Conservation (phyloP, 148 eudicot genomes). For the Amaranthus hypochondriacus region DNA sequence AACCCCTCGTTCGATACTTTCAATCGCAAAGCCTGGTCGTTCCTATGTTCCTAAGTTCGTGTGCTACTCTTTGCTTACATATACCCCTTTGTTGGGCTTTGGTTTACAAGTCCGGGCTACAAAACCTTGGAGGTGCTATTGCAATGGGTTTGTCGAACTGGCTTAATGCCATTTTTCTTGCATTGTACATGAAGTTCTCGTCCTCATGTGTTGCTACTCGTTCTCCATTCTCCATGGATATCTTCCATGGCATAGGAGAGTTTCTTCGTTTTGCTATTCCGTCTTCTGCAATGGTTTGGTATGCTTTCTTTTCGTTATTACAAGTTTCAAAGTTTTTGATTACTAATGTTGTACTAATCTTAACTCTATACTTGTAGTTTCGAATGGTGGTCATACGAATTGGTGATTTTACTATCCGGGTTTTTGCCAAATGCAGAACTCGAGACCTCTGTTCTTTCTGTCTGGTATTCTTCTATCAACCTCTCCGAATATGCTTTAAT, state of each 20-base stretch:
- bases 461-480: conserved; percentile 33
- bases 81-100: conserved; percentile 67
- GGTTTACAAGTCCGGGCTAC: conserved; percentile 54
- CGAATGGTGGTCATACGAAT: conserved; percentile 79
- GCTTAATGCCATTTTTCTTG: conserved; percentile 48
- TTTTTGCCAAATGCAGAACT: conserved; percentile 67
- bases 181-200: conserved; percentile 53
- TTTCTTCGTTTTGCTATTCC: conserved; percentile 74
- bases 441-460: conserved; percentile 68
- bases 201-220: conserved; percentile 52
- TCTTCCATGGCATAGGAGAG: conserved; percentile 49
- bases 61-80: conserved; percentile 41
- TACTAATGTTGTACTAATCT: too few relatives aligned
- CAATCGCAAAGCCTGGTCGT: conserved; percentile 62
- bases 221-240: conserved; percentile 54
- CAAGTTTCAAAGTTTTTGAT: background rate
- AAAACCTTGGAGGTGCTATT: conserved; percentile 58
- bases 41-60: conserved; percentile 60
- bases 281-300: conserved; percentile 82
- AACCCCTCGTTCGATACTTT: conserved; percentile 64
- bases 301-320: background rate
- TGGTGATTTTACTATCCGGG: conserved; percentile 69
- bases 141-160: conserved; percentile 55
- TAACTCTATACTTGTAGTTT: conserved; percentile 31
- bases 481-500: too few relatives aligned